phyloP scores from a whole-genome alignment of 1,139 yeast species.

The Ashbya aceris region DNA sequence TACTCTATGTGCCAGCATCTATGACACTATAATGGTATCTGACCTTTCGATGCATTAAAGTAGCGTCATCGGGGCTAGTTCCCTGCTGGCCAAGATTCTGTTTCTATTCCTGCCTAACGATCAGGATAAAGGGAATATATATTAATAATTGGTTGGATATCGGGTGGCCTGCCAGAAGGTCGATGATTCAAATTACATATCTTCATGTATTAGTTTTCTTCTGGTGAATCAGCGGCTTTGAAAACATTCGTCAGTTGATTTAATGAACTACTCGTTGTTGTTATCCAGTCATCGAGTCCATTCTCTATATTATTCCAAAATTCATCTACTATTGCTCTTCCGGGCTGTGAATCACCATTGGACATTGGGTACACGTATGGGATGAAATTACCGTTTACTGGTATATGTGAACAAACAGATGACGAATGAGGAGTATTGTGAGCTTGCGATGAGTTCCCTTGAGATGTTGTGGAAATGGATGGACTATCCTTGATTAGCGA shows the following conservation, averaged over 20 bases:
- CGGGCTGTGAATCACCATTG: neutral
- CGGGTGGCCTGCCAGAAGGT: neutral
- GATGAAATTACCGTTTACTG: neutral
- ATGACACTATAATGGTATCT: too few species aligned
- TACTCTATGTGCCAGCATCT: too few species aligned
- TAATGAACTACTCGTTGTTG: neutral
- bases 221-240: neutral
- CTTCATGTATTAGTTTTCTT: neutral
- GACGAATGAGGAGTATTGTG: too few species aligned
- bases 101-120: too few species aligned
- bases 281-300: slow-evolving; percentile 4
- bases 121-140: too few species aligned
- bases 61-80: too few species aligned
- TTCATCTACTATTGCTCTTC: slow-evolving; percentile 7
- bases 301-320: slow-evolving; percentile 8
- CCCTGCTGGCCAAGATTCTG: too few species aligned
- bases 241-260: slow-evolving; percentile 3
- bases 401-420: too few species aligned
- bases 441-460: too few species aligned
- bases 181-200: neutral
- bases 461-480: too few species aligned
- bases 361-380: neutral
- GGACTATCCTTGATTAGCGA: too few species aligned
- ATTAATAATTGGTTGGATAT: neutral
- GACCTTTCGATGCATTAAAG: too few species aligned